Evolutionary conservation across 2,329 filamentous ascomycete genomes (phyloP).

Genomic region (Talaromyces sp.): DNA sequence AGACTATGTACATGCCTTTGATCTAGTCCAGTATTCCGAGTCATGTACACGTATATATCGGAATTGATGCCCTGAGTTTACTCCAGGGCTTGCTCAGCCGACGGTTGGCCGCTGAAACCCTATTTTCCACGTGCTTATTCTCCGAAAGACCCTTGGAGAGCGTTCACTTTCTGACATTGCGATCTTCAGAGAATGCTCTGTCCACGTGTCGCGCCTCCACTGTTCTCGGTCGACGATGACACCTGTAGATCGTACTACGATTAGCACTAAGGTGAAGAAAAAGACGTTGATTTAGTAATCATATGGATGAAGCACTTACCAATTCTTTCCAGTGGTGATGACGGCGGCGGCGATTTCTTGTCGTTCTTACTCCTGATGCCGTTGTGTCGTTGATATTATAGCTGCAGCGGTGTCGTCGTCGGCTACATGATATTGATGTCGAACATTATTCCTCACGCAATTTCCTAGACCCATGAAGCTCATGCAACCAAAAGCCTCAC

Average conservation of each 20-base stretch:
- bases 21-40: background rate
- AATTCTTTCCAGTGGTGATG: background rate
- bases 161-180: background rate
- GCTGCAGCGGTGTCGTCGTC: background rate
- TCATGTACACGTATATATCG: background rate
- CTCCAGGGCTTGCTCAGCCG: background rate
- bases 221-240: background rate
- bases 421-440: background rate
- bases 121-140: background rate
- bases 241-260: background rate
- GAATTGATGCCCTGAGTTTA: background rate
- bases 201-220: background rate
- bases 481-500: no score
- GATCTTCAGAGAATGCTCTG: background rate
- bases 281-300: background rate
- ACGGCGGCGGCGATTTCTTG: background rate
- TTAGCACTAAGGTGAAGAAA: background rate
- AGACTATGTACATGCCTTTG: background rate
- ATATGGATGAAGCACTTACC: background rate
- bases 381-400: background rate
- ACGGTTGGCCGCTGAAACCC: background rate
- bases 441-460: no score
- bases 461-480: no score
- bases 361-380: background rate
- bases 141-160: background rate